Evolutionary conservation across 768 basidiomycete genomes (phyloP), one percentile per base, ranked within the genome.

Genomic region (Krasilnikovozyma curviuscula): DNA sequence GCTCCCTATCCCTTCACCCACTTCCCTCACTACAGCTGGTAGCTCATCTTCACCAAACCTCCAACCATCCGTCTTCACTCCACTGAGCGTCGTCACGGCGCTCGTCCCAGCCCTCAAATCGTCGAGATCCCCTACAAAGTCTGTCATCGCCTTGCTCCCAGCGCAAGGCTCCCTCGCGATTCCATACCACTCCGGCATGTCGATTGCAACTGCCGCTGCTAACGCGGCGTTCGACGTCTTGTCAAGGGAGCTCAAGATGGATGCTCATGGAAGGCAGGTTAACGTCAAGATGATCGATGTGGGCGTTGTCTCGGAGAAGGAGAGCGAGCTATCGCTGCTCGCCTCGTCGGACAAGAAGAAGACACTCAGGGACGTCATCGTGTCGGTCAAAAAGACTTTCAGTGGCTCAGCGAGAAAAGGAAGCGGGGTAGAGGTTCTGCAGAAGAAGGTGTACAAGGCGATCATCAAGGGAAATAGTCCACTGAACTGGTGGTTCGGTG

Each of bases 201-300:
- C 40, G 21, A 31, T 44, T 21, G n/a, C 28, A 1, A 50, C 38
- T 31, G 42, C 27, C 19, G 35, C 49, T 7, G 29, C 45, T n/a
- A 29, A 40, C 18, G 27, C 28, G 29, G 43, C 49, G 2, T 39
- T 45, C 18, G 32, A n/a, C 27, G 45, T 33, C 23, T 27, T 50
- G 12, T 19, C 49, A 7, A n/a, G 35, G 14, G 44, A 44, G 28
- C 19, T 50, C 21, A 24, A 28, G 16, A 33, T 23, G 30, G 31
- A 35, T 19, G 37, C 31, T 8, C 35, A 35, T 5, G 34, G 34
- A 40, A 39, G 25, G 23, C 40, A 32, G 14, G 44, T 50, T 16
- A 37, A 37, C 29, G 43, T 50, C 29, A 35, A 50, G 25, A 34
- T 50, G 29, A 30, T 50, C 14, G 43, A 50, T 7, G 19, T 45